Base-by-base conservation (phyloP, 2,329 filamentous ascomycete genomes). In the Clarireedia homoeocarpa region DNA sequence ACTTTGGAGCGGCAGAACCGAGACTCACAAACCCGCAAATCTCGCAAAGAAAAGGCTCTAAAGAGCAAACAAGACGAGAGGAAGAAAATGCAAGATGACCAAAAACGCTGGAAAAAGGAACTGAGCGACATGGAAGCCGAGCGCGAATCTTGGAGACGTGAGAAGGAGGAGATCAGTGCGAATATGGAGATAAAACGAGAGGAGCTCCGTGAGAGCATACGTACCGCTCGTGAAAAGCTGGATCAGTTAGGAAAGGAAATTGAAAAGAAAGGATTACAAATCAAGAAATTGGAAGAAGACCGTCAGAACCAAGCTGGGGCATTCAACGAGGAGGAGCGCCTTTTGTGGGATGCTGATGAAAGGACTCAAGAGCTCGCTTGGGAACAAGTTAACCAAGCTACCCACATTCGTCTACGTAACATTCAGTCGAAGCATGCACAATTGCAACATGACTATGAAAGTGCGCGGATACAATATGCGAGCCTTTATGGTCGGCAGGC, bases 1-100 rank as follows among this genome's bases (percentile, higher is more conserved):
- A 83, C 82, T 47, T 83, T 91, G 5, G 90, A 95, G 70, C 84
- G 89, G 53, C 79, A 88, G 61, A 96, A 95, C 75, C 84, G 90
- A 48, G 80, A 84, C 4, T 86, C 89, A 1, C 87, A 95, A 67
- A 88, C 86, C 61, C 86, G 88, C 58, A 88, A 86, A 63, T 78
- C 81, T 0, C 89, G 91, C 66, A 88, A 89, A 66, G 89, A 96
- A 67, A 84, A 84, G 64, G 66, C 79, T 7, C 67, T 91, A 51
- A 82, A 81, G 63, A 83, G 89, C 51, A 89, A 86, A 69, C 78
- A 83, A 63, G 76, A 78, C 15, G 86, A 90, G 67, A 78, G 84
- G 53, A 74, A 81, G 62, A 90, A 88, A 67, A 74, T 89, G 59
- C 79, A 83, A 55, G 85, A 90, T 38, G 86, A 85, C 61, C 82